A percentile compares a stretch with the other conserved stretches of the same genome.
phyloP scores from a whole-genome alignment of 257 asterid genomes.

The Solanum dulcamara region DNA sequence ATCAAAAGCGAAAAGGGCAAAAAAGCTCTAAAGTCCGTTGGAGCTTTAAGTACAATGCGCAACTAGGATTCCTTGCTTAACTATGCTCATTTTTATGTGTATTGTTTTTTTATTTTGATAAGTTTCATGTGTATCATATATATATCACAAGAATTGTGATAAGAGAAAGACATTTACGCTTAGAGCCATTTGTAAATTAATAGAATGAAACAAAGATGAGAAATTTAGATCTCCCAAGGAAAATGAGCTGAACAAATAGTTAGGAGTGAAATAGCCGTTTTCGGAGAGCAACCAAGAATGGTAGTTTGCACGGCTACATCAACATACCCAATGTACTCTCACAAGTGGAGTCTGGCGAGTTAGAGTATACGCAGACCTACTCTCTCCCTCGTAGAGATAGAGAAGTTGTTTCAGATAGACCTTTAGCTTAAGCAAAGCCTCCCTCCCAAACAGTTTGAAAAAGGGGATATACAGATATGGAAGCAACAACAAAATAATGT shows the following conservation, averaged over 20 bases:
- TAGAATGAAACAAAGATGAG: not conserved
- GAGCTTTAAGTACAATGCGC: too few relatives aligned
- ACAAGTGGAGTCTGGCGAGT: not conserved
- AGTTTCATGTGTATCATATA: not conserved
- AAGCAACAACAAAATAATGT: not conserved
- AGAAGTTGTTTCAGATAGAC: not conserved
- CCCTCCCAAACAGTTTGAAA: not conserved
- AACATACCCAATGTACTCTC: not conserved
- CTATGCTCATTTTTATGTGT: not conserved
- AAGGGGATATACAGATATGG: not conserved
- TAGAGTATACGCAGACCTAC: not conserved
- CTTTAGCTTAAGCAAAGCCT: not conserved
- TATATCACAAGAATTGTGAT: not conserved
- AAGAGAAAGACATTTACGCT: not conserved
- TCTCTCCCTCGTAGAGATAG: not conserved
- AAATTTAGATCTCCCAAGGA: not conserved
- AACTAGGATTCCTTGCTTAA: too few relatives aligned
- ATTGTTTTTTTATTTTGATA: not conserved
- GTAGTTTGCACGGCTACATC: not conserved
- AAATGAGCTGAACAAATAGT: not conserved
- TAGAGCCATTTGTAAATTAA: not conserved
- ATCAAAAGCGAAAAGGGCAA: too few relatives aligned
- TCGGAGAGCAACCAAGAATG: not conserved
- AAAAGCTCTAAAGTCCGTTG: too few relatives aligned
- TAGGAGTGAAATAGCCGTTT: not conserved